Percentiles rank a stretch among this genome's conserved stretches.
Conservation (phyloP, 169 alveolate species). For the Cryptosporidium canis region DNA sequence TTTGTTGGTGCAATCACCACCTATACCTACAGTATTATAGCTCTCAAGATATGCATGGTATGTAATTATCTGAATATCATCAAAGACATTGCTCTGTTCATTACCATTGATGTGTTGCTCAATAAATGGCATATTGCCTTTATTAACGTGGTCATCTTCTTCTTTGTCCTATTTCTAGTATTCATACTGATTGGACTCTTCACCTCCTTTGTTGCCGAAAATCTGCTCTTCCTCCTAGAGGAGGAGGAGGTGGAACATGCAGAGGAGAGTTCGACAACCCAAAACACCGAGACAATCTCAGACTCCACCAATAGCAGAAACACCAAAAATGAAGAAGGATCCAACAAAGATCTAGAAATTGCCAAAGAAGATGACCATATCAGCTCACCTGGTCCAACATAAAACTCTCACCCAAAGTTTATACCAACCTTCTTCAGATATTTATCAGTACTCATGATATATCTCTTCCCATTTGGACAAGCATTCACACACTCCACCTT, state of each 20-base stretch:
- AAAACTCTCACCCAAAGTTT: background rate
- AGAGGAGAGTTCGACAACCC: constrained; percentile 8
- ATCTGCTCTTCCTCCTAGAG: constrained; percentile 5
- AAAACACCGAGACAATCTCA: constrained; percentile 34
- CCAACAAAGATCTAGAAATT: constrained; percentile 40
- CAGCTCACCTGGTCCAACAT: background rate
- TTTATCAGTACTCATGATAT: constrained; percentile 45
- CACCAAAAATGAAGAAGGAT: constrained; percentile 19
- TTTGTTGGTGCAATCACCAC: constrained; percentile 30
- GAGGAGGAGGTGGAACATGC: background rate
- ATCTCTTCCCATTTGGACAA: constrained; percentile 67
- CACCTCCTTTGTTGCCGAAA: constrained; percentile 49
- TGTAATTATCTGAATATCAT: constrained; percentile 46
- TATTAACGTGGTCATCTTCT: background rate
- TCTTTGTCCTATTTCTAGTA: background rate
- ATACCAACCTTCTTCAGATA: constrained; percentile 28
- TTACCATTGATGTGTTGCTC: background rate
- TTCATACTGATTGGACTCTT: constrained; percentile 15
- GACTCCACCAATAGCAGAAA: constrained; percentile 38
- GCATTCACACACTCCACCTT: constrained; percentile 32
- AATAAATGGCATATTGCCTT: constrained; percentile 23
- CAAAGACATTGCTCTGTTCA: constrained; percentile 34
- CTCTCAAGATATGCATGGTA: constrained; percentile 41
- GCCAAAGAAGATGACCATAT: constrained; percentile 57
- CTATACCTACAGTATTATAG: constrained; percentile 11